Evolutionary conservation across 305 asterid species (phyloP), one percentile per base, ranked within the genome.

Genomic region (Coffea humblotiana): DNA sequence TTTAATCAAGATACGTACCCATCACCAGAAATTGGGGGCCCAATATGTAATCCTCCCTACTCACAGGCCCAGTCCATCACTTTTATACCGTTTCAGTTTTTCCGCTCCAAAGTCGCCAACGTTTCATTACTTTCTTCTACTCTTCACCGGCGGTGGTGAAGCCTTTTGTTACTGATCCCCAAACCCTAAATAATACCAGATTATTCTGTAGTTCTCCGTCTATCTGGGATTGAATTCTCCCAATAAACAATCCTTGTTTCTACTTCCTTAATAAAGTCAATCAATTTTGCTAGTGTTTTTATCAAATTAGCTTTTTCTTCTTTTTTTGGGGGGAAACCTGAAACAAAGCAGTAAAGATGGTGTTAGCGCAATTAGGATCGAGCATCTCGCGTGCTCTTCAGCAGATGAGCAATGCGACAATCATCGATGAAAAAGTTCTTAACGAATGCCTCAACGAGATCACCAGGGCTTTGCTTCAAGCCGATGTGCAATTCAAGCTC

Each of bases 321-420:
- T 40, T 40, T 40, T 40, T 40, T 3, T 3, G 6, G 43, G 43
- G 43, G 43, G 37, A 19, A 77, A 61, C 77, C 8, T 13, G 12
- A 21, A 72, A 73, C 54, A 77, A 4, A 68, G 23, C 65, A 47
- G 84, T 79, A 84, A 90, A 88, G 73, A 96, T 96, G 99, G 99
- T 96, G 92, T 91, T 96, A 83, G 97, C 92, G 49, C 89, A 96
- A 88, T 79, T 96, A 85, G 98, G 98, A 14, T 94, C 97, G 79
- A 92, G 95, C 92, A 92, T 96, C 29, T 72, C 97, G 83, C 98
- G 97, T 68, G 98, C 99, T 90, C 96, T 96, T 83, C 99, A 94
- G 94, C 98, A 94, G 96, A 96, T 96, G 99, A 96, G 98, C 98
- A 96, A 96, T 88, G 97, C 98, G 80, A 96, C 97, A 45, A 90